Base-by-base conservation (phyloP, 2,329 filamentous ascomycete genomes). In the Talaromyces sp. region DNA sequence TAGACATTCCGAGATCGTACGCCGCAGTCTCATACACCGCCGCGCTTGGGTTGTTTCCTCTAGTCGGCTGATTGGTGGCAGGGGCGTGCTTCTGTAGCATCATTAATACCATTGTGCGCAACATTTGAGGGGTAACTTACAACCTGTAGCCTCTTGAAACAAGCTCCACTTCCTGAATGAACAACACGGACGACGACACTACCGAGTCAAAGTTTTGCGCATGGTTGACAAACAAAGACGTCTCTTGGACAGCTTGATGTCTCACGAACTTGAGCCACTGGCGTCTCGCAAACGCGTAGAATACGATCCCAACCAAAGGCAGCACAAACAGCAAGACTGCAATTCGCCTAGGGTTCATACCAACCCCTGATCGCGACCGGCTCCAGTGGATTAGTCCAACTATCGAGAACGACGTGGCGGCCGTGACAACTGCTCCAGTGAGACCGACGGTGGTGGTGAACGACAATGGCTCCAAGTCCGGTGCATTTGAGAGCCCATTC, bases 91-190 rank as follows among this genome's bases (percentile, higher is more conserved):
- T 77, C 91, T 95, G 68, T 58, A 43, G 58, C 68, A 60, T 14
- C 27, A 27, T 57, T 3, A 59, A 59, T 55, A 59, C 51, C 12
- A 9, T 52, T 3, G 56, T 69, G 54, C 62, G 61, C 26, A 29
- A 46, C 56, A 27, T 19, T 48, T 29, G 38, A 24, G 51, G 41
- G 35, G 52, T 54, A 78, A 11, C 87, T 74, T 75, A 91, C 86
- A 96, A 81, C 76, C 90, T 84, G 74, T 96, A 97, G 24, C 92
- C 92, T 66, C 92, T 86, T 31, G 92, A 95, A 27, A 97, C 92
- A 32, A 97, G 82, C 77, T 97, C 92, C n/a, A 97, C 92, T 75
- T 97, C 92, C 73, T 96, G 92, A 63, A 97, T 88, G 62, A 96
- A 83, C 41, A 89, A 86, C 59, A 96, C 80, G 2, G 90, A 89